Percentiles rank a stretch among this genome's conserved stretches.
Evolutionary conservation across 371 early-diverging fungal species (phyloP).

Genomic region (Smittium culicis): DNA sequence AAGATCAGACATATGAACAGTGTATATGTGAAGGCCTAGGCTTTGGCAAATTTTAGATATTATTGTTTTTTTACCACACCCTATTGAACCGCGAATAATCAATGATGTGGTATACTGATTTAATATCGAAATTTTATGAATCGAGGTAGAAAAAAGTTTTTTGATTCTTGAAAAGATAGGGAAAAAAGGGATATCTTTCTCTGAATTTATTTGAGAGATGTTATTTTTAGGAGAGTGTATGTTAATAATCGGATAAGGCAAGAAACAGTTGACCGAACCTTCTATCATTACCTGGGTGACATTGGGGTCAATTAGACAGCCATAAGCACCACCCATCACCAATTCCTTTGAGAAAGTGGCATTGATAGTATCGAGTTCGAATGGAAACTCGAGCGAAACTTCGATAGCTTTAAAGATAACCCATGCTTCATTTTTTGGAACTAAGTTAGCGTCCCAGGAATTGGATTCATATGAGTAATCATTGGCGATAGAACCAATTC

Average conservation of each 20-base stretch:
- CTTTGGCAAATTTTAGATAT: slow-evolving; percentile 46
- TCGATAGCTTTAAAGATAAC: not conserved
- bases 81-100: slow-evolving; percentile 63
- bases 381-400: not conserved
- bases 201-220: not conserved
- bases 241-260: slow-evolving; percentile 21
- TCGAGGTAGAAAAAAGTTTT: slow-evolving; percentile 46
- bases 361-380: not conserved
- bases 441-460: not conserved
- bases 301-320: slow-evolving; percentile 20
- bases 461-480: not conserved
- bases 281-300: slow-evolving; percentile 25
- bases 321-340: slow-evolving; percentile 19
- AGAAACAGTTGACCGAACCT: slow-evolving; percentile 17
- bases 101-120: slow-evolving; percentile 57
- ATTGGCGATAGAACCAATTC: not conserved
- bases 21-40: slow-evolving; percentile 58
- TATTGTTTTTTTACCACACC: slow-evolving; percentile 67
- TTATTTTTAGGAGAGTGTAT: slow-evolving; percentile 2
- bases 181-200: not conserved
- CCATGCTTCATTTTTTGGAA: not conserved
- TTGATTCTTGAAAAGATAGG: slow-evolving; percentile 29
- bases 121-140: slow-evolving; percentile 54
- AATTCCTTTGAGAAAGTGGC: not conserved
- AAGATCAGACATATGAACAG: slow-evolving; percentile 60